Base-by-base conservation (phyloP, 2,329 filamentous ascomycete genomes). In the Metarhizium guizhouense region DNA sequence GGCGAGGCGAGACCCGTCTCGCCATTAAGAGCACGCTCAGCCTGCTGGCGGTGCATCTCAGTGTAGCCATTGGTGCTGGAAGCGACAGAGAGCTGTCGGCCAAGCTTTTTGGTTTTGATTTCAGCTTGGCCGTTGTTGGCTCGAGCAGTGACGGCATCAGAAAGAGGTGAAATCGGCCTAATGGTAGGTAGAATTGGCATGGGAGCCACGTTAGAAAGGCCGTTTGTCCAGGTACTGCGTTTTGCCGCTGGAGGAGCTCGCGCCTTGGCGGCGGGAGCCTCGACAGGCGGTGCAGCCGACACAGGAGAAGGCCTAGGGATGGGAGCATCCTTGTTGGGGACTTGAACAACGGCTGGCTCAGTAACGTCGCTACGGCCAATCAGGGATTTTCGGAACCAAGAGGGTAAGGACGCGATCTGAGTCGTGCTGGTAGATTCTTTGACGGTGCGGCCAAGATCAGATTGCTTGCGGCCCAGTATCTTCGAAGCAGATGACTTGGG, bases 181-280 rank as follows among this genome's bases (percentile, higher is more conserved):
- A 97, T 96, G 1, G 92, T 96, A 13, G 94, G 94, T 51, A 99
- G 77, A 59, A 99, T 99, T 8, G 90, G 90, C 82, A 99, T 99
- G 4, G 94, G 94, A 51, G 91, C 90, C 59, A 83, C 86, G 60
- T 87, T 90, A 10, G 85, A 84, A 18, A 82, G 78, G 11, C 91
- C 90, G 68, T 93, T 94, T 47, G 88, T 87, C 94, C 94, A 99
- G 32, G 94, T 97, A 52, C 90, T 87, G 66, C 94, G 85, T 77
- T 99, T 99, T 65, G 77, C 80, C 16, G 83, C 80, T 68, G 69
- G 64, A 68, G 69, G 64, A 76, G 82, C 36, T 64, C 69, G 58
- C 69, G 70, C 60, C 60, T 68, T 71, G 11, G 53, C 56, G 2
- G 57, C 57, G 14, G 71, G 61, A 32, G 73, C 68, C 47, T 80